Conservation (phyloP, 495 filamentous ascomycete species). For the Hyaloscypha bicolor region DNA sequence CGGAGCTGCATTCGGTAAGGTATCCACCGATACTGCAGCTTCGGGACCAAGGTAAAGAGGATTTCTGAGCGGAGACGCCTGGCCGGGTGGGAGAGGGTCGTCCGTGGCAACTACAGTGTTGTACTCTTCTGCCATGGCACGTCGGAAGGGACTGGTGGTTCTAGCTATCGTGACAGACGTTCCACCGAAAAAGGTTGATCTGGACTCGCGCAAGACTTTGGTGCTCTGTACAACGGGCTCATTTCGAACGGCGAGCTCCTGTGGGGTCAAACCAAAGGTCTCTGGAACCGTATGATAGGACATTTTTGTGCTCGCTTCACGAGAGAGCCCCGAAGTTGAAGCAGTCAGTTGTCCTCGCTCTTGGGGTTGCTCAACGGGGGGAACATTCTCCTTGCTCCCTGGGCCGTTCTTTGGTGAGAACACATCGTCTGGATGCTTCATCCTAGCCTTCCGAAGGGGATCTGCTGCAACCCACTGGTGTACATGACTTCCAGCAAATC, state of each 20-base stretch:
- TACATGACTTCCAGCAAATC: slow-evolving; percentile 25
- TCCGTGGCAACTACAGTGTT: slow-evolving; percentile 1
- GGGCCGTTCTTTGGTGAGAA: slow-evolving; percentile 16
- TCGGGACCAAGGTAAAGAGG: slow-evolving; percentile 9
- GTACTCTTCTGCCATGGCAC: slow-evolving; percentile 46
- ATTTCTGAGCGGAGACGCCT: not conserved
- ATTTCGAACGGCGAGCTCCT: slow-evolving; percentile 33
- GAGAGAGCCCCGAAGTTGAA: slow-evolving; percentile 9
- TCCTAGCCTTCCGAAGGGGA: slow-evolving; percentile 27
- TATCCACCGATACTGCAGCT: not conserved
- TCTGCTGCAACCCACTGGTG: slow-evolving; percentile 32
- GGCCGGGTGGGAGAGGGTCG: not conserved
- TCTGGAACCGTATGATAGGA: slow-evolving; percentile 30
- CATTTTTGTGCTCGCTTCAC: slow-evolving; percentile 21
- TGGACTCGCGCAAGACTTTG: slow-evolving; percentile 35
- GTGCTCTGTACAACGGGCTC: slow-evolving; percentile 20
- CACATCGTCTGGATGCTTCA: slow-evolving; percentile 26
- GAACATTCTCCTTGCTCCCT: slow-evolving; percentile 12
- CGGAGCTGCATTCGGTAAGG: slow-evolving; percentile 21
- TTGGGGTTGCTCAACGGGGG: not conserved
- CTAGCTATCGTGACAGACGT: slow-evolving; percentile 27
- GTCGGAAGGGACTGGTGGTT: slow-evolving; percentile 58
- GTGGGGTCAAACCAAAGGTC: slow-evolving; percentile 28
- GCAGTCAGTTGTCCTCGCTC: not conserved
- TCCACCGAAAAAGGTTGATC: slow-evolving; percentile 32